Evolutionary conservation across 306 rosid species (phyloP).

Genomic region (Corylus americana): DNA sequence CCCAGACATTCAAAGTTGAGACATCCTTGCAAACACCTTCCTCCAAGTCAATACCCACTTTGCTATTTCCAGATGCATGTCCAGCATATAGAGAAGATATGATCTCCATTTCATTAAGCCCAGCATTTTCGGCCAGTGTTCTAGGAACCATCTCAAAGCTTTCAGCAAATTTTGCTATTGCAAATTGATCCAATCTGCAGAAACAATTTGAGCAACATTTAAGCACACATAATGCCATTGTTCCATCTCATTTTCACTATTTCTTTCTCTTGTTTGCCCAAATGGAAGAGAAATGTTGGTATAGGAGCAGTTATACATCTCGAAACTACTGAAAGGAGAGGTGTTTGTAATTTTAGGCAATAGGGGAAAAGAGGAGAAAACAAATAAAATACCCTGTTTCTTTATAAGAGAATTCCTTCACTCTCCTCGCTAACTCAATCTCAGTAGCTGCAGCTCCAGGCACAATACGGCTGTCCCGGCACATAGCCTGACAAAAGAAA

Average conservation of each 20-base stretch:
- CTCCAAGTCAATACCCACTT: conserved; percentile 88
- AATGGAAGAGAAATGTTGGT: background rate
- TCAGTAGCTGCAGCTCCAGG: conserved; percentile 97
- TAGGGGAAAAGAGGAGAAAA: background rate
- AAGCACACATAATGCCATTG: background rate
- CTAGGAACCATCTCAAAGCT: conserved; percentile 94
- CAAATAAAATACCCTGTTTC: conserved; percentile 71
- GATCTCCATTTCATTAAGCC: conserved; percentile 92
- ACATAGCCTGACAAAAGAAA: conserved; percentile 71
- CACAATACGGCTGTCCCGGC: conserved; percentile 84
- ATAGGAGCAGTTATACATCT: background rate
- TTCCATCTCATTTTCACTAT: background rate
- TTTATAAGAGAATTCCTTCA: conserved; percentile 84
- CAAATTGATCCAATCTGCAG: conserved; percentile 98
- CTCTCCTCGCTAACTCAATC: conserved; percentile 83
- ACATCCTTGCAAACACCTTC: conserved; percentile 79
- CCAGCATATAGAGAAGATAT: conserved; percentile 94
- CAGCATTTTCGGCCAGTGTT: conserved; percentile 95
- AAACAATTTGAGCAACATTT: conserved; percentile 11
- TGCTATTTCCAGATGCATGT: conserved; percentile 90
- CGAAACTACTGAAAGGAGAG: background rate
- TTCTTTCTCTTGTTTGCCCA: background rate
- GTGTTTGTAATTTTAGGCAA: background rate
- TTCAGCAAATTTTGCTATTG: conserved; percentile 93
- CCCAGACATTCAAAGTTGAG: conserved; percentile 67